Conservation (phyloP, 2,329 filamentous ascomycete genomes). For the Trichophyton rubrum region DNA sequence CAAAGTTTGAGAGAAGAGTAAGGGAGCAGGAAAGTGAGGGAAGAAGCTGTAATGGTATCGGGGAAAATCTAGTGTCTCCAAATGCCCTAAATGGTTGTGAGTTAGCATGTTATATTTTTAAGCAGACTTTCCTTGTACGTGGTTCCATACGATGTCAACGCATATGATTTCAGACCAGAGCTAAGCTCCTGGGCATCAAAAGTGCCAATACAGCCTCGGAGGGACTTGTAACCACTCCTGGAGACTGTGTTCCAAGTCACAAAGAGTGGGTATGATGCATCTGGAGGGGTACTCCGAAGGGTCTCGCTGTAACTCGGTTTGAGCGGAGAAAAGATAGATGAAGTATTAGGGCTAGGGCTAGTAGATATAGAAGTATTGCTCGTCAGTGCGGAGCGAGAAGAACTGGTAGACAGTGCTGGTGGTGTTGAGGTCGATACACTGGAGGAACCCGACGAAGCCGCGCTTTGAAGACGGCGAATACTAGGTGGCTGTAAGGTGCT, state of each 20-base stretch:
- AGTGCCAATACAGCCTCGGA: constrained; percentile 93
- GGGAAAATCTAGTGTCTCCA: constrained; percentile 49
- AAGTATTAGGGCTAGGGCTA: constrained; percentile 27
- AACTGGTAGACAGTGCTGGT: constrained; percentile 37
- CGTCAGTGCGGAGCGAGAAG: constrained; percentile 35
- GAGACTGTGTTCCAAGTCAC: constrained; percentile 84
- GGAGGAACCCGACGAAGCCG: constrained; percentile 26
- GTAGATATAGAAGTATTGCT: constrained; percentile 32
- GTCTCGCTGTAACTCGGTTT: constrained; percentile 6
- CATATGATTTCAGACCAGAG: constrained; percentile 63
- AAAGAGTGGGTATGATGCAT: constrained; percentile 56
- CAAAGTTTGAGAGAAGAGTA: constrained; percentile 77
- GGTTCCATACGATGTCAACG: constrained; percentile 56
- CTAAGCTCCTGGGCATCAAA: constrained; percentile 68
- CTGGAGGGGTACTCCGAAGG: constrained; percentile 3
- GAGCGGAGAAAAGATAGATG: constrained; percentile 19
- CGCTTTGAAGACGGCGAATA: constrained; percentile 25
- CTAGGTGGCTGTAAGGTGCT: constrained; percentile 21
- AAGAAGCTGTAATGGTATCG: constrained; percentile 41
- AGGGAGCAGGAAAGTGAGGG: constrained; percentile 45
- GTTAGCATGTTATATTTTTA: constrained; percentile 8
- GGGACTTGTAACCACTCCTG: constrained; percentile 47
- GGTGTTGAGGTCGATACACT: constrained; percentile 24
- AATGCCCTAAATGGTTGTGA: constrained; percentile 34
- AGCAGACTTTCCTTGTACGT: constrained; percentile 1